These are phyloP conservation scores for Verticillium zaregamsianum DNA, from an alignment of 2,329 filamentous ascomycete species.

Conservation along the genomic window DNA sequence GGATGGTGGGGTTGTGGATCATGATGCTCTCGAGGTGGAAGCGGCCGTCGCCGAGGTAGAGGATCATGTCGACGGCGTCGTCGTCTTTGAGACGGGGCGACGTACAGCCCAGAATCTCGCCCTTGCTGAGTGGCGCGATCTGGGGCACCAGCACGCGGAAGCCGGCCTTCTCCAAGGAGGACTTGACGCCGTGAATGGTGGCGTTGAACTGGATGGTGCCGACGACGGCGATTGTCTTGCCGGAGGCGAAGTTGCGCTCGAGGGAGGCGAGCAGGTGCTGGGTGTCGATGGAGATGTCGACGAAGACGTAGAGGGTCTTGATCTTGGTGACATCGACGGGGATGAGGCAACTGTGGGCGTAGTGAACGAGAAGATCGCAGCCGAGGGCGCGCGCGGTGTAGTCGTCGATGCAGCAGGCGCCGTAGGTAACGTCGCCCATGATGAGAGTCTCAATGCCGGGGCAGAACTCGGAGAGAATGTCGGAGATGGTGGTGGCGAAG, in stretches of 20 bases:
- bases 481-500: constrained; percentile 95
- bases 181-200: constrained; percentile 81
- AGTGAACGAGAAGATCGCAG: constrained; percentile 92
- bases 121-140: constrained; percentile 86
- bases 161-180: constrained; percentile 74
- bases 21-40: constrained; percentile 98
- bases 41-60: constrained; percentile 87
- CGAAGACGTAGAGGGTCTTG: constrained; percentile 96
- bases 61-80: constrained; percentile 66
- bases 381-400: constrained; percentile 92
- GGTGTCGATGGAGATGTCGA: constrained; percentile 94
- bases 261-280: constrained; percentile 81
- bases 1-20: constrained; percentile 92
- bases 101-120: constrained; percentile 96
- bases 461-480: constrained; percentile 93
- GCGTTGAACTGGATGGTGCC: constrained; percentile 99
- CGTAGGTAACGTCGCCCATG: constrained; percentile 99
- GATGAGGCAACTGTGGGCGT: constrained; percentile 94
- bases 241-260: constrained; percentile 78
- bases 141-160: constrained; percentile 86
- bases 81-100: constrained; percentile 65
- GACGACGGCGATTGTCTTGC: constrained; percentile 87
- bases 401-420: constrained; percentile 97
- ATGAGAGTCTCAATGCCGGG: constrained; percentile 88
- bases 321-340: constrained; percentile 96